Evolutionary conservation across 257 asterid species (phyloP), one percentile per base, ranked within the genome.

Genomic region (Echites panduratus): DNA sequence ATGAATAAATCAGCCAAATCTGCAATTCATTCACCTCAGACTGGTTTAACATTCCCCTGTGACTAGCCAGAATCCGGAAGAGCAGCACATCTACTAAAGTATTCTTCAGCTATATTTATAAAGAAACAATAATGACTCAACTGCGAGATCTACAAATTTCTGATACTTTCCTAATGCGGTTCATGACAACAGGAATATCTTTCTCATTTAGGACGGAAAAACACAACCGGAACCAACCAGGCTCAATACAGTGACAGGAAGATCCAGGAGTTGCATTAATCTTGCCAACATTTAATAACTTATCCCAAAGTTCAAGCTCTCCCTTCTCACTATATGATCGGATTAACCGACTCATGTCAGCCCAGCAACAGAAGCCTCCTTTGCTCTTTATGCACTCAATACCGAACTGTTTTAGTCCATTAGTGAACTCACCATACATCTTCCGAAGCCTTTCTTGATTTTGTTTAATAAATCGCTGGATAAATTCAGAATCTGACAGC

Each of bases 141-240:
- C 79, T 70, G 70, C 56, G 80, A 63, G 82, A 82, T 81, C 57
- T 84, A 44, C 84, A 80, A 26, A 64, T 75, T 75, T 81, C 85
- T 0, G 77, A 68, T 66, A 84, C 88, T 77, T 81, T 76, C 75
- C 67, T 79, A 65, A 88, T 80, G 10, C 94, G 87, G 50, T 66
- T 75, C 78, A 84, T 74, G 68, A 86, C 83, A 2, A 79, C 71
- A 11, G 87, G 85, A 66, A 86, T 77, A 40, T 81, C 88, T 58
- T 71, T 81, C 50, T 84, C 84, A 26, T 66, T 75, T 44, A 86
- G 52, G 0, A 87, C 69, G 29, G 84, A 50, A 70, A 86, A 86
- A 76, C 89, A 88, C 20, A 86, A 76, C 57, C 88, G 70, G 63
- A 86, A 88, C 94, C 91, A 86, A 38, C 91, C 91, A 4, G 94